These are phyloP conservation scores for Heterobasidion irregulare DNA, from an alignment of 1,284 basidiomycete genomes.

Conservation along the genomic window DNA sequence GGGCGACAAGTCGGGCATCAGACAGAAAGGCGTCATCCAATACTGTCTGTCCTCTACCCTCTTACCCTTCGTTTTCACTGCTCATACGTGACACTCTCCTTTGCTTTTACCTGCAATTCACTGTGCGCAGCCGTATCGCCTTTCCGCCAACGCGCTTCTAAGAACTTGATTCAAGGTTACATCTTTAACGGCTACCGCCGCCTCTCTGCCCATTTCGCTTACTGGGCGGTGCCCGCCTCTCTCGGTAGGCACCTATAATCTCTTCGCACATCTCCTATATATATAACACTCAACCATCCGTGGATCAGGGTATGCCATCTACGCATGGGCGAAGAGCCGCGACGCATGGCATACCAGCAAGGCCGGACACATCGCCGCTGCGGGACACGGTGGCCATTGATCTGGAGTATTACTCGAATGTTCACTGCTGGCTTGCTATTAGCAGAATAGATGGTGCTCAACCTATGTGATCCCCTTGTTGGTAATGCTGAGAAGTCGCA, in stretches of 20 bases:
- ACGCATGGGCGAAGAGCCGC: conserved; percentile 75
- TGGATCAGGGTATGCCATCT: conserved; percentile 67
- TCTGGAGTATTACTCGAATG: too few species aligned
- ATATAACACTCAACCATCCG: neutral
- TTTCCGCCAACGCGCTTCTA: conserved; percentile 67
- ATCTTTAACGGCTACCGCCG: conserved; percentile 86
- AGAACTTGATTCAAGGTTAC: conserved; percentile 67
- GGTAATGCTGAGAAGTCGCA: too few species aligned
- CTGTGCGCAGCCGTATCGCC: conserved; percentile 64
- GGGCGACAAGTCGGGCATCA: conserved; percentile 70
- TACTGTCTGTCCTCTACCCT: conserved; percentile 59
- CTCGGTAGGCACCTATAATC: conserved; percentile 45
- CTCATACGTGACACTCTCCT: too few species aligned
- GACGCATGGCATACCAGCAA: conserved; percentile 75
- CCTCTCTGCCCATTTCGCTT: conserved; percentile 66
- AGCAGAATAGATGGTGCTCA: too few species aligned
- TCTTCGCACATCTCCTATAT: neutral
- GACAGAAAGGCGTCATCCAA: conserved; percentile 72
- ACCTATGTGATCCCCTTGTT: too few species aligned
- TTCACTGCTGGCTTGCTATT: too few species aligned
- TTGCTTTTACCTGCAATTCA: neutral
- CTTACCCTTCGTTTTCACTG: conserved; percentile 1
- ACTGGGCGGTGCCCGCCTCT: conserved; percentile 74
- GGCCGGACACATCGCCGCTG: conserved; percentile 58
- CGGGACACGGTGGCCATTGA: conserved; percentile 9